These are phyloP conservation scores for Cylindricascospora bacillispora DNA, from an alignment of 1,139 yeast genomes.

Conservation along the genomic window DNA sequence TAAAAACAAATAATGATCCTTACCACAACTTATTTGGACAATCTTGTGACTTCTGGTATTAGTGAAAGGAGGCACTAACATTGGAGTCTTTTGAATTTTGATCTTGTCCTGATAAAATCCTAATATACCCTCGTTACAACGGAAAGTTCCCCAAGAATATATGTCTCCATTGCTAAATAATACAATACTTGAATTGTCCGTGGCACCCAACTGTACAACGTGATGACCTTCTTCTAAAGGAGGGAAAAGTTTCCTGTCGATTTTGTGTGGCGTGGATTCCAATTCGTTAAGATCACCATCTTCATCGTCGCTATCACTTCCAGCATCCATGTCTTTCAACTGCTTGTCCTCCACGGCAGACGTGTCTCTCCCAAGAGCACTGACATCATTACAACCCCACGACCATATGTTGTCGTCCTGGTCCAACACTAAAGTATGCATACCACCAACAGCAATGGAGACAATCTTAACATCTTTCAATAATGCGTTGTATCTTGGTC, in stretches of 20 bases:
- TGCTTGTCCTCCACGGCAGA: slow-evolving; percentile 40
- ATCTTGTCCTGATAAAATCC: slow-evolving; percentile 61
- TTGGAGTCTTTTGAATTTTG: slow-evolving; percentile 54
- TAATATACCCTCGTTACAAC: slow-evolving; percentile 81
- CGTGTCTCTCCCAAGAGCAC: slow-evolving; percentile 85
- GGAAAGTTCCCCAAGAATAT: slow-evolving; percentile 96
- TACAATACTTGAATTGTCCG: slow-evolving; percentile 81
- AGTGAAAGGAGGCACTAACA: slow-evolving; percentile 35
- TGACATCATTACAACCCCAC: slow-evolving; percentile 95
- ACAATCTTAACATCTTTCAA: slow-evolving; percentile 61
- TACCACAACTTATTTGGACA: slow-evolving; percentile 84
- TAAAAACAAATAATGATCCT: slow-evolving; percentile 78
- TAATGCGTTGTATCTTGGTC: slow-evolving; percentile 83
- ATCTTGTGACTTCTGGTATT: slow-evolving; percentile 58
- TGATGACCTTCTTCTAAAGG: slow-evolving; percentile 29
- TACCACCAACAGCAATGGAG: slow-evolving; percentile 88
- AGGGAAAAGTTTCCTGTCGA: slow-evolving; percentile 48
- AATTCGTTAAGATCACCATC: slow-evolving; percentile 76
- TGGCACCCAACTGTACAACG: slow-evolving; percentile 78
- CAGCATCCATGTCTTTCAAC: slow-evolving; percentile 52
- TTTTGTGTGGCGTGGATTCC: slow-evolving; percentile 78
- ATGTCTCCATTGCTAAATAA: slow-evolving; percentile 74
- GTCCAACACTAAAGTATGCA: slow-evolving; percentile 82
- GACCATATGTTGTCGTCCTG: slow-evolving; percentile 70
- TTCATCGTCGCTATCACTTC: slow-evolving; percentile 38